Evolutionary conservation across 257 asterid genomes (phyloP), one percentile per base, ranked within the genome.

Genomic region (Gentiana macrophylla): DNA sequence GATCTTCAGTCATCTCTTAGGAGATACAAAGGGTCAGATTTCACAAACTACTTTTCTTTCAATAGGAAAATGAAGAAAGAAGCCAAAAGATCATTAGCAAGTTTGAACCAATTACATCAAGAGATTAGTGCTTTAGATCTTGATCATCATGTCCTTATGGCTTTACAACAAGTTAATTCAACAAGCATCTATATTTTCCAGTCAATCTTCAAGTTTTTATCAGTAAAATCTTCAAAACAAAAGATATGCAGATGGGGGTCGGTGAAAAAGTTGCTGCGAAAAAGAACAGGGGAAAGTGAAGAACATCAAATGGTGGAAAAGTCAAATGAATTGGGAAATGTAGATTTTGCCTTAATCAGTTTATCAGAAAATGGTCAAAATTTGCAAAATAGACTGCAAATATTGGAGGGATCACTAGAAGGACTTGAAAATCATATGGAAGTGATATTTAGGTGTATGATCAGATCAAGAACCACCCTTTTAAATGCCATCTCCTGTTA

Each of bases 211-310:
- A 6, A 48, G 2, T 75, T 58, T 58, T 58, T 75, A 48, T 71
- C 72, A 11, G 63, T 50, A 13, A 74, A 71, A 43, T 49, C 72
- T 59, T 56, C 50, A 34, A 71, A 67, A 52, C 51, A 57, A 24
- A 67, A 24, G 24, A 24, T 24, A 24, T 24, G 55, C 41, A 71
- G 61, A 62, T 75, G 80, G 74, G 64, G 67, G 35, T 34, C 64
- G 56, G 71, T 75, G 64, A 70, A 72, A 5, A 62, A 66, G 51
- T 59, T 75, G 56, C 32, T 67, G 33, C 61, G 61, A 4, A 71
- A 51, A 6, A 24, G 24, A 24, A 24, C 24, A 56, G 68, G 35
- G 7, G 67, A 63, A 56, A 60, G 66, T 33, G 70, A 70, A 66
- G 66, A 48, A 32, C 36, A 65, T 49, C 37, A 51, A 32, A 24